Conservation (phyloP, 1,139 yeast species). For the Schwanniomyces etchellsii region DNA sequence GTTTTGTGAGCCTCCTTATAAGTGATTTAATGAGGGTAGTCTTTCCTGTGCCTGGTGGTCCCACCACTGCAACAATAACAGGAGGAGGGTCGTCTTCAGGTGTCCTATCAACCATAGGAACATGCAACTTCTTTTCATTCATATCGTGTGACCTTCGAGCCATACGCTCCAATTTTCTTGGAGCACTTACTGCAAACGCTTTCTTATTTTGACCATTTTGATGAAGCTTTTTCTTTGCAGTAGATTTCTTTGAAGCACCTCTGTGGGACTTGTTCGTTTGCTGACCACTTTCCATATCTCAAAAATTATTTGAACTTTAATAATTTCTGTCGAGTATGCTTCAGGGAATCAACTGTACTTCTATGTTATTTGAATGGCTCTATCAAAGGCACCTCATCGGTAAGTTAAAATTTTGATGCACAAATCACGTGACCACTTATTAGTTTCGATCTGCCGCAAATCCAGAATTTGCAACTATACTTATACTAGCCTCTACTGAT, state of each 20-base stretch:
- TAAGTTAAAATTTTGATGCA: no score
- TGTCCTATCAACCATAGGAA: constrained; percentile 95
- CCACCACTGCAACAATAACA: constrained; percentile 91
- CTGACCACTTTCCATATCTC: constrained; percentile 26
- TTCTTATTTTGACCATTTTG: constrained; percentile 89
- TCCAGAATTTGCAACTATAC: no score
- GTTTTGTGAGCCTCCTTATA: constrained; percentile 85
- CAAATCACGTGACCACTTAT: no score
- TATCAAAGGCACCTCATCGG: no score
- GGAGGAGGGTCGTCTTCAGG: constrained; percentile 99
- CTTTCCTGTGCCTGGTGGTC: constrained; percentile 99
- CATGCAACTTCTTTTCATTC: constrained; percentile 83
- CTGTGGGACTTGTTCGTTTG: constrained; percentile 60
- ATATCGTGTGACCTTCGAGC: constrained; percentile 84
- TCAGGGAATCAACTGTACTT: no score
- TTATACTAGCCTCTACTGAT: no score
- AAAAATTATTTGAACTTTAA: no score
- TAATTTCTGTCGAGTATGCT: no score
- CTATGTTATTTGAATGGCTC: no score
- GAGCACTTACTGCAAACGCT: constrained; percentile 92
- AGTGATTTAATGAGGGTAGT: constrained; percentile 88
- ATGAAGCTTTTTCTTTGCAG: constrained; percentile 83
- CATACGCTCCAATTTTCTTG: constrained; percentile 79
- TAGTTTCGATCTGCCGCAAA: constrained; percentile 1
- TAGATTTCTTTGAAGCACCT: constrained; percentile 48